These are phyloP conservation scores for Gentiana macrophylla DNA, from an alignment of 257 asterid genomes.

Conservation along the genomic window DNA sequence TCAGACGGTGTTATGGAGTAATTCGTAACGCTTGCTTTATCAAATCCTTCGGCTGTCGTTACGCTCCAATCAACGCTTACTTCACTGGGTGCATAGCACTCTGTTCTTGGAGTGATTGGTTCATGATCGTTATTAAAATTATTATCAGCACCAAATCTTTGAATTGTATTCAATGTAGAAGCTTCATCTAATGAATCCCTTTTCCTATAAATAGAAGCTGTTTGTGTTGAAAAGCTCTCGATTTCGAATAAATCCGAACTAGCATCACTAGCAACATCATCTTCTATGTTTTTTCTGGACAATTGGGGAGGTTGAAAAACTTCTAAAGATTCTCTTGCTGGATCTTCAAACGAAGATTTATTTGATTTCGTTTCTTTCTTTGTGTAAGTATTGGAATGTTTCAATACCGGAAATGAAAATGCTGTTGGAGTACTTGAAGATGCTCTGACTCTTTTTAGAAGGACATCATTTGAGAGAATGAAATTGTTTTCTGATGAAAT, in stretches of 20 bases:
- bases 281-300: conserved; percentile 28
- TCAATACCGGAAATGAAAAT: conserved; percentile 64
- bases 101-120: conserved; percentile 65
- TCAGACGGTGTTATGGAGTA: conserved; percentile 50
- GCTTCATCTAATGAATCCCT: conserved; percentile 62
- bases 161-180: conserved; percentile 21
- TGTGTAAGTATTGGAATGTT: neutral
- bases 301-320: conserved; percentile 49
- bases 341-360: conserved; percentile 27
- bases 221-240: conserved; percentile 71
- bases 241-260: conserved; percentile 85
- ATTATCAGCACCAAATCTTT: conserved; percentile 20
- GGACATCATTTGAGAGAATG: conserved; percentile 16
- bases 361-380: too few species aligned
- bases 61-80: conserved; percentile 91
- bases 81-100: conserved; percentile 86
- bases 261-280: conserved; percentile 64
- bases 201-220: conserved; percentile 42
- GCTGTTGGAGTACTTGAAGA: conserved; percentile 30
- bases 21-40: conserved; percentile 45
- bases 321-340: conserved; percentile 55
- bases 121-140: conserved; percentile 30
- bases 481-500: conserved; percentile 12
- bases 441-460: conserved; percentile 40
- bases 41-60: conserved; percentile 79